These are phyloP conservation scores for Canavalia gladiata DNA, from an alignment of 306 rosid species.

Conservation along the genomic window DNA sequence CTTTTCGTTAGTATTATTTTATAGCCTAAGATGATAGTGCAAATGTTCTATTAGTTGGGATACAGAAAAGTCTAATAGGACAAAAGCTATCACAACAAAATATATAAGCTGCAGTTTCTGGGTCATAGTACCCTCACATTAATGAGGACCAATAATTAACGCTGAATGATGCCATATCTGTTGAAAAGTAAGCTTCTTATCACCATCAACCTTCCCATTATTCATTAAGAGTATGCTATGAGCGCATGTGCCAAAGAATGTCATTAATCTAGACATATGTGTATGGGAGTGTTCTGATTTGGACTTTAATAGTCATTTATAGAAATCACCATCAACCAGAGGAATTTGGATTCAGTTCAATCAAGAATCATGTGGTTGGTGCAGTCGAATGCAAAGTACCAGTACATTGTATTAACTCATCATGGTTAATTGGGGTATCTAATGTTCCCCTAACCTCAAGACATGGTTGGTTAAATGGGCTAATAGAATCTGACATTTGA, in stretches of 20 bases:
- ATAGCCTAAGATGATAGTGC: slow-evolving; percentile 4
- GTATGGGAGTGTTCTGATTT: neutral
- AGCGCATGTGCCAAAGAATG: neutral
- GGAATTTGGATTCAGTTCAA: no score
- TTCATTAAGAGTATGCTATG: neutral
- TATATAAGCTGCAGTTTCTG: slow-evolving; percentile 39
- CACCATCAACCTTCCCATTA: neutral
- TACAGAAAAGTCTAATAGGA: slow-evolving; percentile 42
- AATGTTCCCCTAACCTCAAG: no score
- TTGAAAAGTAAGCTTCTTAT: slow-evolving; percentile 52
- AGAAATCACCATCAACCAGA: neutral
- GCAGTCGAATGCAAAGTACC: no score
- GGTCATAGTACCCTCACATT: slow-evolving; percentile 33
- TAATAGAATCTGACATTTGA: no score
- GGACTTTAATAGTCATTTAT: neutral
- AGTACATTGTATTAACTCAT: no score
- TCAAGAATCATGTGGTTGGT: no score
- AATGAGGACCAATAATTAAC: slow-evolving; percentile 5
- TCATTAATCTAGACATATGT: neutral
- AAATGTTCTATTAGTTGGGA: slow-evolving; percentile 46
- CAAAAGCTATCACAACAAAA: slow-evolving; percentile 32
- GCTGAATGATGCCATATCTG: slow-evolving; percentile 36
- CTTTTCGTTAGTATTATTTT: no score
- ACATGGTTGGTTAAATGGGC: no score
- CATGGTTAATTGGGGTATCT: no score